Evolutionary conservation across 257 asterid species (phyloP).

Genomic region (Eustoma russellianum): DNA sequence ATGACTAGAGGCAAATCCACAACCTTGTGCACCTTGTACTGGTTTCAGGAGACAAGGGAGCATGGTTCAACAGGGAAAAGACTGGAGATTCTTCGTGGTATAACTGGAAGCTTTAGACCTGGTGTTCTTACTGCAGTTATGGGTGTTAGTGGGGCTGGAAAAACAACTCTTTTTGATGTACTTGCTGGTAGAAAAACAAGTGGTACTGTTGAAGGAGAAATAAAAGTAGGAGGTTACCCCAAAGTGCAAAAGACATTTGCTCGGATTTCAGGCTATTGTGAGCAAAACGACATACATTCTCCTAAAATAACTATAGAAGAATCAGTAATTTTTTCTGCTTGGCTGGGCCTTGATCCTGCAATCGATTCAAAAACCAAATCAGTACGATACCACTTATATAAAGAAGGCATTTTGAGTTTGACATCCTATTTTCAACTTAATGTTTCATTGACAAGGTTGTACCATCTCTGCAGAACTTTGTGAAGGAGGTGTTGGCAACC

Average conservation of each 20-base stretch:
- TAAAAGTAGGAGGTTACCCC: constrained; percentile 44
- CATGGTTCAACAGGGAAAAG: constrained; percentile 36
- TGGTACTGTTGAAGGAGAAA: constrained; percentile 43
- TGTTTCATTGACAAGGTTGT: not conserved
- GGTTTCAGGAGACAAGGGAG: constrained; percentile 45
- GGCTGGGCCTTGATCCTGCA: constrained; percentile 45
- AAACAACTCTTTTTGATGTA: constrained; percentile 58
- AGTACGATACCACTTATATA: constrained; percentile 13
- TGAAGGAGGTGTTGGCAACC: constrained; percentile 46
- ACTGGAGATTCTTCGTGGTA: constrained; percentile 39
- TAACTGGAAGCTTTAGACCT: constrained; percentile 48
- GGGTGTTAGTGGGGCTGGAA: constrained; percentile 69
- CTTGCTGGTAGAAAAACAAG: constrained; percentile 61
- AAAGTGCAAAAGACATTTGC: constrained; percentile 52
- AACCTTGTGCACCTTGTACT: not conserved
- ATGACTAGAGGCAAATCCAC: not conserved
- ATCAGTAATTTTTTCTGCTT: constrained; percentile 49
- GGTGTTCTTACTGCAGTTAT: constrained; percentile 57
- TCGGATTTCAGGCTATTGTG: constrained; percentile 49
- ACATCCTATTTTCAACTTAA: not conserved
- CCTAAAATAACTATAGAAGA: constrained; percentile 53
- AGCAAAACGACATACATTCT: constrained; percentile 54
- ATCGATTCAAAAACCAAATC: constrained; percentile 35
- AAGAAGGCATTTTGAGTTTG: not conserved
- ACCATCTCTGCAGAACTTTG: constrained; percentile 32